Evolutionary conservation across 129 eudicot species (phyloP), one percentile per base, ranked within the genome.

Genomic region (Pittosporum tobira): DNA sequence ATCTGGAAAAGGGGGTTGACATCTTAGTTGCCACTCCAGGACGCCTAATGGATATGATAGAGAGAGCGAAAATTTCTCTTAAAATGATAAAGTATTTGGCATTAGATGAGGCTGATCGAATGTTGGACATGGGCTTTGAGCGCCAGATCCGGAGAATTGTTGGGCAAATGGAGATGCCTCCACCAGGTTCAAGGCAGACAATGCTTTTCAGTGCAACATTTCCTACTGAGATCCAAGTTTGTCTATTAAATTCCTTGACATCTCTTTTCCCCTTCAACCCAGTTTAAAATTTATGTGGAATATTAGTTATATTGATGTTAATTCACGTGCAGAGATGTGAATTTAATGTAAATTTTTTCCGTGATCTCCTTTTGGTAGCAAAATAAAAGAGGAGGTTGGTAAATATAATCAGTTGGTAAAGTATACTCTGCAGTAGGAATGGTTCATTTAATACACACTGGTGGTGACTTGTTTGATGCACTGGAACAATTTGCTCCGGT

Each of bases 21-120:
- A 86, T 86, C 22, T 64, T 86, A 37, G 95, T 86, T 27, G 95
- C 95, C 8, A 86, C 95, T 18, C 95, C 95, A 22, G 95, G 95
- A 16, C 69, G 95, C 19, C 63, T 86, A 34, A 81, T 82, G 1
- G 95, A 86, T 63, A 61, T 86, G 80, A 73, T 86, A 3, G 95
- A 86, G 62, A 69, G 90, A 58, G 78, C 77, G 2, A 86, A 38
- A 62, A 68, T 82, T 51, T 82, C 95, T 11, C 79, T 86, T 8
- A 38, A 42, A 20, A 79, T 49, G 65, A 63, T 86, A 22, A 81
- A 63, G 61, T 82, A 82, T 66, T 58, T 86, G 64, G 84, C 90
- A 36, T 57, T 86, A 6, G 95, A 86, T n/a, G 95, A 86, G 47
- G 95, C n/a, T n/a, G n/a, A n/a, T n/a, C n/a, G n/a, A n/a, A n/a